phyloP scores from a whole-genome alignment of 805 yeast genomes.

The Nakazawaea anatomiae region DNA sequence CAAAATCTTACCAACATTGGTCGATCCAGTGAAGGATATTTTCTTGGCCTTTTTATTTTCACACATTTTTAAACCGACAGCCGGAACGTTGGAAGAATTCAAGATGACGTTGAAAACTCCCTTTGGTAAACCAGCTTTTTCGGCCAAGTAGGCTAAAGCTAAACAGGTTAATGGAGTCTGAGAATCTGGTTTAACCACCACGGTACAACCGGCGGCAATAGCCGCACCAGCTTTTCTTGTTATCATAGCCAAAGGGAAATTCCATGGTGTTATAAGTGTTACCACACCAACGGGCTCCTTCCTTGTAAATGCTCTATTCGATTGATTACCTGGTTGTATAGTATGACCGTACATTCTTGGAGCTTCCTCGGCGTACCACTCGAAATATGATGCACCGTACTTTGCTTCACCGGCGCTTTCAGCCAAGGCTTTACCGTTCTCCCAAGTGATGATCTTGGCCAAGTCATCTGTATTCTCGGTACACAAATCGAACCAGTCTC shows the following conservation, averaged over 20 bases:
- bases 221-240: conserved; percentile 74
- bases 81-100: conserved; percentile 35
- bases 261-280: conserved; percentile 80
- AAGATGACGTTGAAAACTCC: conserved; percentile 65
- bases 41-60: conserved; percentile 52
- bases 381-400: conserved; percentile 72
- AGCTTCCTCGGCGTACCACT: conserved; percentile 86
- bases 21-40: conserved; percentile 76
- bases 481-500: conserved; percentile 46
- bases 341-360: conserved; percentile 62
- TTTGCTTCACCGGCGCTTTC: conserved; percentile 67
- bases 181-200: conserved; percentile 70
- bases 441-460: conserved; percentile 57
- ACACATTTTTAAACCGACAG: conserved; percentile 53
- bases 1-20: conserved; percentile 63
- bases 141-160: conserved; percentile 56
- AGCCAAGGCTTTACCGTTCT: conserved; percentile 68
- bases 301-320: conserved; percentile 48
- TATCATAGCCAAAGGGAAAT: conserved; percentile 78
- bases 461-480: conserved; percentile 56
- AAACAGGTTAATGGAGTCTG: conserved; percentile 73
- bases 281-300: conserved; percentile 78
- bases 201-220: conserved; percentile 73
- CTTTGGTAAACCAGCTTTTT: conserved; percentile 64
- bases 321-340: conserved; percentile 45